Conservation (phyloP, 129 eudicot genomes). For the Artemisia tridentata region DNA sequence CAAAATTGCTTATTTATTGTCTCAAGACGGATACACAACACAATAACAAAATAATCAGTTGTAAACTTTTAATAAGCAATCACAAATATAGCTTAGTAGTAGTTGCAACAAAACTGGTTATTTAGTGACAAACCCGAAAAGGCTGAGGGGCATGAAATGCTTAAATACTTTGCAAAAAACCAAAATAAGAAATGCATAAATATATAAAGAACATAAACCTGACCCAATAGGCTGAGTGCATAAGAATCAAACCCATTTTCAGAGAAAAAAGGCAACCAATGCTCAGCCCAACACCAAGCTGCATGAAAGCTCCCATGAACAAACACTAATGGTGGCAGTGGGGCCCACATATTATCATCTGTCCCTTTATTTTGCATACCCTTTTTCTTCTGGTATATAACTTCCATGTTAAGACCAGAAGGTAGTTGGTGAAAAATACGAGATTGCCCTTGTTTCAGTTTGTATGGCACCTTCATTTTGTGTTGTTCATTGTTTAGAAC, state of each 20-base stretch:
- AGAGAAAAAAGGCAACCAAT: slow-evolving; percentile 82
- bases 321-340: slow-evolving; percentile 58
- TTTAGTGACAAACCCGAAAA: no score
- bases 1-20: no score
- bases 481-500: slow-evolving; percentile 26
- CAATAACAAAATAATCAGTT: no score
- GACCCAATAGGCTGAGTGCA: slow-evolving; percentile 89
- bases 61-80: no score
- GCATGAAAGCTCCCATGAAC: slow-evolving; percentile 95
- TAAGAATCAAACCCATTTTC: slow-evolving; percentile 68
- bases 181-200: no score
- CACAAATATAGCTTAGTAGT: no score
- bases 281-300: slow-evolving; percentile 96
- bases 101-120: no score
- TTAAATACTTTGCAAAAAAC: no score
- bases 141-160: no score
- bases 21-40: no score
- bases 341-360: slow-evolving; percentile 19
- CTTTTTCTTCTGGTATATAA: slow-evolving; percentile 49
- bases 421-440: slow-evolving; percentile 83
- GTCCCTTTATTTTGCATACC: slow-evolving; percentile 21
- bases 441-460: slow-evolving; percentile 67
- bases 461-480: slow-evolving; percentile 57
- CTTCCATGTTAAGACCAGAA: slow-evolving; percentile 80
- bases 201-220: slow-evolving; percentile 37